Evolutionary conservation across 2,329 filamentous ascomycete species (phyloP).

Genomic region (Ophiobolus disseminans): DNA sequence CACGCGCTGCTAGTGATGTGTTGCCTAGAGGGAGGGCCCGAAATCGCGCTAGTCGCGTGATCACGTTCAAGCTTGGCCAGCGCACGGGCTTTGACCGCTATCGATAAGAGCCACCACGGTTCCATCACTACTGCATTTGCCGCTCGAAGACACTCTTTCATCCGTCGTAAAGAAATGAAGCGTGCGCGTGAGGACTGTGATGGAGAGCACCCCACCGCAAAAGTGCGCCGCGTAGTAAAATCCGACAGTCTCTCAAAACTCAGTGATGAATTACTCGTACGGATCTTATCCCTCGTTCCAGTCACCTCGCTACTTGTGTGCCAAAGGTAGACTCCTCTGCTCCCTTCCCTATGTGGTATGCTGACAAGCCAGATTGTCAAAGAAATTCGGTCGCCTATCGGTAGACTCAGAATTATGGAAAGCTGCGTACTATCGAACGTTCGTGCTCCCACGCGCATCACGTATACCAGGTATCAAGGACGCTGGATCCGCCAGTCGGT

Average conservation of each 20-base stretch:
- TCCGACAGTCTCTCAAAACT: conserved; percentile 73
- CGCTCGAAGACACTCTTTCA: conserved; percentile 10
- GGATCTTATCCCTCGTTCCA: conserved; percentile 80
- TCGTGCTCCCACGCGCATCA: conserved; percentile 80
- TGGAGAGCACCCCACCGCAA: conserved; percentile 46
- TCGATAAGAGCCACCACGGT: conserved; percentile 24
- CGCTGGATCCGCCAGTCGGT: conserved; percentile 44
- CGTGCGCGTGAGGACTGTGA: conserved; percentile 42
- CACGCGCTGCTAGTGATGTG: conserved; percentile 10
- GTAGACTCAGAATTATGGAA: conserved; percentile 92
- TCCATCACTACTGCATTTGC: conserved; percentile 15
- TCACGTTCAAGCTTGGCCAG: conserved; percentile 22
- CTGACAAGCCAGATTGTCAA: conserved; percentile 66
- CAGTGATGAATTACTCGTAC: conserved; percentile 86
- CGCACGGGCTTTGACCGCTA: conserved; percentile 19
- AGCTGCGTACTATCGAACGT: conserved; percentile 82
- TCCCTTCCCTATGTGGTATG: background rate
- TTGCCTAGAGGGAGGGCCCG: conserved; percentile 12
- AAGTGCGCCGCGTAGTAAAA: conserved; percentile 53
- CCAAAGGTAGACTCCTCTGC: conserved; percentile 58
- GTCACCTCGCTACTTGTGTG: conserved; percentile 71
- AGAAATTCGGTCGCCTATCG: conserved; percentile 74
- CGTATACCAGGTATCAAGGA: conserved; percentile 73
- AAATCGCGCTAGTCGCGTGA: conserved; percentile 30
- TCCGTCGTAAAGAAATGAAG: conserved; percentile 49